Evolutionary conservation across 805 yeast species (phyloP), one percentile per base, ranked within the genome.

Genomic region (Starmerella roubikii): DNA sequence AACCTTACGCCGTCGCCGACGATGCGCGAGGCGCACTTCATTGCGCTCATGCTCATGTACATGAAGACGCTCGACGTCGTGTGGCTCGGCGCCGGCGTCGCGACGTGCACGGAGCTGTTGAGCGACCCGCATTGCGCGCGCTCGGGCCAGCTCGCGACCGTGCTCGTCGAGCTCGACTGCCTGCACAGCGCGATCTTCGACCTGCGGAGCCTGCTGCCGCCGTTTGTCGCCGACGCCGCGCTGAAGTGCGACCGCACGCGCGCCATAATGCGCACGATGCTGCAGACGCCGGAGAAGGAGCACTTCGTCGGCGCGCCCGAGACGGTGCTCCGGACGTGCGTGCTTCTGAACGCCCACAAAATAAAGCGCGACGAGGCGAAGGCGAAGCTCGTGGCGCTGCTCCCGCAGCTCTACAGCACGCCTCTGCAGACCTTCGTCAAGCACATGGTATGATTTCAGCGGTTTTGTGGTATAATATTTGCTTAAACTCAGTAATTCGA

Each of bases 81-180:
- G 24, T 57, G 62, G 58, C 51, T 63, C 8, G 64, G 64, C 2
- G 51, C 62, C 6, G 61, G 63, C 5, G 52, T 59, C n/a, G 55
- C 53, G 15, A 44, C 41, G 21, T 51, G 46, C 26, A 34, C 46
- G 11, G 38, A 48, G n/a, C 34, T 50, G 7, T 19, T 33, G 9
- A 33, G 18, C 7, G 17, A 19, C 18, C 11, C 33, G 24, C 33
- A 19, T 13, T 13, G n/a, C 29, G 20, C 9, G 4, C 33, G 33
- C 5, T 28, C 23, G 10, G 11, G n/a, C 10, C 29, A 33, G n/a
- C 50, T 57, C 13, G 38, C 45, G 27, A 42, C 50, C 11, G 28
- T 49, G 7, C 39, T 37, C 4, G 45, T 42, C n/a, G 41, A 32
- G 17, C 30, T 44, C 35, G 44, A 43, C 38, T 35, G 42, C n/a